These are phyloP conservation scores for Coemansia sp. DNA, from an alignment of 192 early-diverging fungal genomes.

Conservation along the genomic window DNA sequence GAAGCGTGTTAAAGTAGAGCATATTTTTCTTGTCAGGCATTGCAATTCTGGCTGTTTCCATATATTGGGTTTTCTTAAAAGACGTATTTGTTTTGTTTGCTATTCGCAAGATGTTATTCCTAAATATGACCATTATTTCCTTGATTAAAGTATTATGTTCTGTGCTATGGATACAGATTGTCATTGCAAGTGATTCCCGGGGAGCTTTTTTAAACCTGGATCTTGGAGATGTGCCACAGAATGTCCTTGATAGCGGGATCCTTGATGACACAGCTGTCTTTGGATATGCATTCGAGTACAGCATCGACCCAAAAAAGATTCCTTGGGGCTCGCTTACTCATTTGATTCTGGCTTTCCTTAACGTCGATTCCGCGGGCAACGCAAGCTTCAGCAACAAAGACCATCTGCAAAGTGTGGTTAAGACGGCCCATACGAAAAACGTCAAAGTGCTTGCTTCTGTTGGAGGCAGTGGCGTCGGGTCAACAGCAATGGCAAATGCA, in stretches of 20 bases:
- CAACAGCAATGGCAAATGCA: constrained; percentile 58
- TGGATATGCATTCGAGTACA: constrained; percentile 44
- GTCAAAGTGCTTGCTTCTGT: constrained; percentile 66
- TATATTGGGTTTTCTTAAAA: background rate
- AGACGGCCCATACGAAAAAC: constrained; percentile 31
- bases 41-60: too few relatives aligned
- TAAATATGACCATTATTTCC: background rate
- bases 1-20: background rate
- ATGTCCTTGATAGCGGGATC: constrained; percentile 35
- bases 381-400: constrained; percentile 17
- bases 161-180: background rate
- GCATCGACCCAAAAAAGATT: constrained; percentile 28
- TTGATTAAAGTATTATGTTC: background rate
- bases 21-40: background rate
- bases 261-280: constrained; percentile 34
- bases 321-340: constrained; percentile 61
- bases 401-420: constrained; percentile 20
- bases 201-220: background rate
- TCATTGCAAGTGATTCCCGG: background rate
- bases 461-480: constrained; percentile 71
- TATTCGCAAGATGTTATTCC: background rate
- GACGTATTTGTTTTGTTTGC: background rate
- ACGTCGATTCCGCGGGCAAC: constrained; percentile 17
- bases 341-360: constrained; percentile 62
- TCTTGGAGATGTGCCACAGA: constrained; percentile 18